Evolutionary conservation across 1,284 basidiomycete species (phyloP).

Genomic region (Ceratobasidium sp.): DNA sequence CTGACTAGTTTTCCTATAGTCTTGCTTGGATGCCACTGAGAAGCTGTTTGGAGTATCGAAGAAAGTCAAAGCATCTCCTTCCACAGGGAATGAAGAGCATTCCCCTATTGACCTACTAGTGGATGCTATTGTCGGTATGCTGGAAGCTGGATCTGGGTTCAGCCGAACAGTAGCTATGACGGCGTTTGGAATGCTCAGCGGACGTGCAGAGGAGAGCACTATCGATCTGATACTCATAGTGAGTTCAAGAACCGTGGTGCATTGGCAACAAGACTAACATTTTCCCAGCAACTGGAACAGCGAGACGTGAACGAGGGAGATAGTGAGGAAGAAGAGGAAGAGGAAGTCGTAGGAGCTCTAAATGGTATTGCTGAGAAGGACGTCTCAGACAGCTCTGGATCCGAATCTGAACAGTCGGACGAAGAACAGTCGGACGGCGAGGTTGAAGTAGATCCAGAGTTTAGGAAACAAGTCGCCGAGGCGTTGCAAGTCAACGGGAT

Average conservation of each 20-base stretch:
- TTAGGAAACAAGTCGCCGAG: constrained; percentile 78
- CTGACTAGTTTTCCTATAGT: constrained; percentile 29
- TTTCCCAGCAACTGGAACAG: constrained; percentile 77
- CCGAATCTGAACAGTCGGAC: constrained; percentile 57
- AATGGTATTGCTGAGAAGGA: constrained; percentile 43
- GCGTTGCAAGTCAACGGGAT: constrained; percentile 79
- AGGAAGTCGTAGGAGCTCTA: constrained; percentile 45
- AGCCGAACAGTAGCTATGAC: constrained; percentile 82
- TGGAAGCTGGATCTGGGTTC: constrained; percentile 87
- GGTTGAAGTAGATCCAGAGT: constrained; percentile 66
- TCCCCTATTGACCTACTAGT: constrained; percentile 84
- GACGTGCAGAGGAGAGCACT: constrained; percentile 73
- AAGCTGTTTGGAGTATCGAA: constrained; percentile 50
- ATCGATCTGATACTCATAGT: constrained; percentile 86
- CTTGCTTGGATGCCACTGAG: constrained; percentile 47
- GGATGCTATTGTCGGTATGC: constrained; percentile 85
- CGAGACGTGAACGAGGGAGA: constrained; percentile 62
- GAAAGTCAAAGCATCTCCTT: constrained; percentile 57
- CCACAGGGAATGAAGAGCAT: constrained; percentile 54
- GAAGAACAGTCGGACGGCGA: constrained; percentile 53
- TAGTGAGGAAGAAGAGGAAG: constrained; percentile 53
- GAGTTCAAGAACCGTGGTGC: constrained; percentile 50
- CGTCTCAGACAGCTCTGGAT: constrained; percentile 54
- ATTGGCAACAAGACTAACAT: constrained; percentile 24
- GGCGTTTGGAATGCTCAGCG: constrained; percentile 79